Conservation (phyloP, 2,329 filamentous ascomycete genomes). For the Penicillium sp. region DNA sequence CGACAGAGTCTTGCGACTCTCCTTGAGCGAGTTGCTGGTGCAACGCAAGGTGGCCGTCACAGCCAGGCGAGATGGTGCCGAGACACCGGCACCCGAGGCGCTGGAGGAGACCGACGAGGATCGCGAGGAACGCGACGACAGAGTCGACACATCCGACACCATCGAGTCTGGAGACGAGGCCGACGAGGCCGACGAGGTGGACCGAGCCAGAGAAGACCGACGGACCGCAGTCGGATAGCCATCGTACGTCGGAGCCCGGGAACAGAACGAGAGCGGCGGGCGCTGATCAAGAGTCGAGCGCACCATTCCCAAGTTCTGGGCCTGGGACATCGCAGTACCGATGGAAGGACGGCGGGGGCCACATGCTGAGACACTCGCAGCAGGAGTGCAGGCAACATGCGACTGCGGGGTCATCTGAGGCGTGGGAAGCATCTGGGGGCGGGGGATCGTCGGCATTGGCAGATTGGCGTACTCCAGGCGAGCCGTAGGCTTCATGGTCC, state of each 20-base stretch:
- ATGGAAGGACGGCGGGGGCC: slow-evolving; percentile 62
- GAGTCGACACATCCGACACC: slow-evolving; percentile 64
- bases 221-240: slow-evolving; percentile 57
- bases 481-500: slow-evolving; percentile 59
- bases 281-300: slow-evolving; percentile 63
- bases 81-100: slow-evolving; percentile 41
- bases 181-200: slow-evolving; percentile 60
- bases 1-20: slow-evolving; percentile 43
- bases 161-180: slow-evolving; percentile 67
- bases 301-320: slow-evolving; percentile 60
- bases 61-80: slow-evolving; percentile 43
- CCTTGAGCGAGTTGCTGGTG: slow-evolving; percentile 47
- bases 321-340: slow-evolving; percentile 64
- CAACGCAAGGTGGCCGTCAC: slow-evolving; percentile 49
- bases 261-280: slow-evolving; percentile 44
- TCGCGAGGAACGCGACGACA: slow-evolving; percentile 61
- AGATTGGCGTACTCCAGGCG: slow-evolving; percentile 47
- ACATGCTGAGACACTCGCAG: slow-evolving; percentile 61
- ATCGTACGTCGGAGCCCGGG: slow-evolving; percentile 51
- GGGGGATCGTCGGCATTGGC: slow-evolving; percentile 61
- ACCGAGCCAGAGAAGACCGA: slow-evolving; percentile 57
- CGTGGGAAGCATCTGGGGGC: slow-evolving; percentile 65
- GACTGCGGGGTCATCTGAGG: slow-evolving; percentile 66
- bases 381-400: slow-evolving; percentile 62
- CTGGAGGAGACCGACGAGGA: slow-evolving; percentile 56